Evolutionary conservation across 2,329 filamentous ascomycete genomes (phyloP), one percentile per base, ranked within the genome.

Genomic region (Sporothrix variecibatus): DNA sequence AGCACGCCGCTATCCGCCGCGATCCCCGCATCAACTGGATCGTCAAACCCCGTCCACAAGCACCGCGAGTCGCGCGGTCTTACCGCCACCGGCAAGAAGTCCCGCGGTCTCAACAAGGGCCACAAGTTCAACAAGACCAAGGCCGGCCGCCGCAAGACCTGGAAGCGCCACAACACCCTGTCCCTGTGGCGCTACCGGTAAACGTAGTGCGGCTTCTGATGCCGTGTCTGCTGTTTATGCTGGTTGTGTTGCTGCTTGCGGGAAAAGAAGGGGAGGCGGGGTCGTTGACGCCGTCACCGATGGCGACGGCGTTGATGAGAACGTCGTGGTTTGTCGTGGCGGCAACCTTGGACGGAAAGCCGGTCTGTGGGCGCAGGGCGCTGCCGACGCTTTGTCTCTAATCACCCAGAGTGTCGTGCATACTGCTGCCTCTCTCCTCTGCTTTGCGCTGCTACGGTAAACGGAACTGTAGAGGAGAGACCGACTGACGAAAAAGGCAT

Each of bases 21-120:
- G 96, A 99, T 86, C 89, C 96, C 83, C 95, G 96, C 87, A 98
- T 99, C 93, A 99, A 97, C 94, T 99, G 96, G 96, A 99, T 99
- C 90, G 94, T 95, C 88, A 97, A 97, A 97, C 89, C 93, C 96
- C 81, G 97, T 99, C 83, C 96, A 99, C 94, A 99, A 99, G 95
- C 96, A 98, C 92, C 96, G 96, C 89, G 96, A 99, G 91, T 87
- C 90, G 82, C 95, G 96, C 86, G 97, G 96, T 83, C 94, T 99
- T 81, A 99, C 96, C 81, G 92, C 95, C 82, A 98, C 95, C 80
- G 96, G 96, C 92, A 99, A 99, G 95, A 97, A 97, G 90, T 97
- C 94, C 83, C 94, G 96, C 86, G 96, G 97, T 88, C 93, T 99
- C 88, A 96, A 96, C 92, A 97, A 97, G 92, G 96, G 96, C 82